phyloP scores from a whole-genome alignment of 352 stramenopile genomes.

The Aphanomyces stellatus region DNA sequence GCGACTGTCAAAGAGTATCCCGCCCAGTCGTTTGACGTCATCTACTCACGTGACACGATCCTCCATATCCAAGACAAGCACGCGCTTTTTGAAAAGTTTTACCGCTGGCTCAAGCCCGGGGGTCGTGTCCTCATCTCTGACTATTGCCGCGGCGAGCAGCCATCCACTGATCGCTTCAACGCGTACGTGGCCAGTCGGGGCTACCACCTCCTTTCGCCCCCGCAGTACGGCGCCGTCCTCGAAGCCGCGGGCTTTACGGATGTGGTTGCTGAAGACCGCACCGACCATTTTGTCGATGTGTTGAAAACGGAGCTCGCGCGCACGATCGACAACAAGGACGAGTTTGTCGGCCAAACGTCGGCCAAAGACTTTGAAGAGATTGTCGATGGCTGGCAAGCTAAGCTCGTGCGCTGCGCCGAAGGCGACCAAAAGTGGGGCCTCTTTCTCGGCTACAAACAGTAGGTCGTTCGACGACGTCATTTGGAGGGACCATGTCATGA shows the following conservation, averaged over 20 bases:
- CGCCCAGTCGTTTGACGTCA: slow-evolving; percentile 51
- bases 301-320: slow-evolving; percentile 53
- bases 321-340: slow-evolving; percentile 45
- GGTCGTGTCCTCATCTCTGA: slow-evolving; percentile 57
- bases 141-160: slow-evolving; percentile 56
- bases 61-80: slow-evolving; percentile 60
- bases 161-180: slow-evolving; percentile 38
- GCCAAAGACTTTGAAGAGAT: slow-evolving; percentile 59
- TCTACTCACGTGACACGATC: slow-evolving; percentile 73
- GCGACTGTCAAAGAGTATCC: slow-evolving; percentile 49
- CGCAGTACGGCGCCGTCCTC: slow-evolving; percentile 47
- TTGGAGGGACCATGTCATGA: no score
- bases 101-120: slow-evolving; percentile 53
- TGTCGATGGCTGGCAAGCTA: slow-evolving; percentile 55
- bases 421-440: slow-evolving; percentile 73
- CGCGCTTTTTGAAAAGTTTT: slow-evolving; percentile 53
- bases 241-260: slow-evolving; percentile 41
- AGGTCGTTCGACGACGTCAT: no score
- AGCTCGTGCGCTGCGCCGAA: slow-evolving; percentile 52
- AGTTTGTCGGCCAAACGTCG: slow-evolving; percentile 60
- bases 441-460: slow-evolving; percentile 60
- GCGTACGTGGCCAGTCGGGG: slow-evolving; percentile 50
- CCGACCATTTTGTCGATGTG: slow-evolving; percentile 51
- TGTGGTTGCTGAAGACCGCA: slow-evolving; percentile 54
- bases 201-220: slow-evolving; percentile 52